Evolutionary conservation across 1,284 basidiomycete genomes (phyloP).

Genomic region (Ceratobasidium sp.): DNA sequence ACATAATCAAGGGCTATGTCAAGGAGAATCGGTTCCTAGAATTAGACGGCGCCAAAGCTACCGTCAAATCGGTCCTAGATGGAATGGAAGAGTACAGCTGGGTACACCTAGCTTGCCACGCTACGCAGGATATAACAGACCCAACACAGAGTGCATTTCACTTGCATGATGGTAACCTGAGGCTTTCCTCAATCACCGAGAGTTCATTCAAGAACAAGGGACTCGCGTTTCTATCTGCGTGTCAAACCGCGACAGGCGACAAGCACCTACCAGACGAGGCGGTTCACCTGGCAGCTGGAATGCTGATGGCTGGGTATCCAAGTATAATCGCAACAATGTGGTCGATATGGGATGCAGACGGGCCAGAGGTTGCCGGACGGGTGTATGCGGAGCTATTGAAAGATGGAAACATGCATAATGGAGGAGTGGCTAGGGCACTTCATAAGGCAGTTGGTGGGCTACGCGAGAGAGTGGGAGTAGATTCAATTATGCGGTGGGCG

Average conservation of each 20-base stretch:
- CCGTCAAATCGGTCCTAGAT: neutral
- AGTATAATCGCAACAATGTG: constrained; percentile 28
- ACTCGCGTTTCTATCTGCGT: constrained; percentile 31
- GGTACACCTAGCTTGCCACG: constrained; percentile 22
- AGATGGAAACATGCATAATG: neutral
- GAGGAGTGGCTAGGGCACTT: constrained; percentile 2
- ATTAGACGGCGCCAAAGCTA: neutral
- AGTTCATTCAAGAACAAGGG: neutral
- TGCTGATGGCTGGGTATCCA: constrained; percentile 13
- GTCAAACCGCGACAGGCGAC: constrained; percentile 23
- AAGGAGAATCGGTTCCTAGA: too few relatives aligned
- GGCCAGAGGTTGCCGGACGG: neutral
- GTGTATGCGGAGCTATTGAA: neutral
- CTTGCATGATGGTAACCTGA: neutral
- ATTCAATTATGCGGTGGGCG: neutral
- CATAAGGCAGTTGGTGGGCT: constrained; percentile 8
- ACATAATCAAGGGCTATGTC: neutral
- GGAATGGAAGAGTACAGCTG: neutral
- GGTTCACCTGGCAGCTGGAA: constrained; percentile 23
- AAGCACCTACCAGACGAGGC: constrained; percentile 16
- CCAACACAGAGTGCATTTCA: neutral
- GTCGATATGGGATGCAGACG: constrained; percentile 20
- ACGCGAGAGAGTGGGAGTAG: constrained; percentile 9
- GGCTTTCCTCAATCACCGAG: neutral
- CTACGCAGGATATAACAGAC: neutral